Conservation (phyloP, 495 filamentous ascomycete species). For the Bacidia rubella region DNA sequence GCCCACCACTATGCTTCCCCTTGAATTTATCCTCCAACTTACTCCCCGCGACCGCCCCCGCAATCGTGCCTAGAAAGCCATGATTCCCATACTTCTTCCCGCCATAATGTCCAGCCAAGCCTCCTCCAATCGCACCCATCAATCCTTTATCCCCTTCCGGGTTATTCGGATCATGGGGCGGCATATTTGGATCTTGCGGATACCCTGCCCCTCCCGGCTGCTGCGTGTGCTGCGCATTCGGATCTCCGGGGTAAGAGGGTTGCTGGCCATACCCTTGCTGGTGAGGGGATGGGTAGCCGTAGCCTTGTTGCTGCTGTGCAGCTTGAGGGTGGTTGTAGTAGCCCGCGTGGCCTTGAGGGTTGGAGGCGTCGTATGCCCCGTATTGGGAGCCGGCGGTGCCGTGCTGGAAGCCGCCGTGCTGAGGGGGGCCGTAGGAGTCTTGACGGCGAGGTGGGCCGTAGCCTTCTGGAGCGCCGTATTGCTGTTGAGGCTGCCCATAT, state of each 20-base stretch:
- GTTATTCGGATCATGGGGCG: slow-evolving; percentile 17
- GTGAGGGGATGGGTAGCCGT: slow-evolving; percentile 1
- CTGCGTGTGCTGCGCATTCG: slow-evolving; percentile 11
- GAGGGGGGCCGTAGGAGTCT: slow-evolving; percentile 33
- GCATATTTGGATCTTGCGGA: slow-evolving; percentile 6
- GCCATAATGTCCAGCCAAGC: slow-evolving; percentile 34
- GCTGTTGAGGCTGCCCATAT: slow-evolving; percentile 18
- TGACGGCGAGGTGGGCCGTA: slow-evolving; percentile 27
- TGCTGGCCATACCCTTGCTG: slow-evolving; percentile 12
- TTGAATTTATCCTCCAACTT: slow-evolving; percentile 31
- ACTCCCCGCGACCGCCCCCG: slow-evolving; percentile 36
- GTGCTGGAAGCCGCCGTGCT: slow-evolving; percentile 34
- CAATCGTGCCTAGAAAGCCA: slow-evolving; percentile 34
- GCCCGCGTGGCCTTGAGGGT: slow-evolving; percentile 21
- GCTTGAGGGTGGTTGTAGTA: slow-evolving; percentile 21
- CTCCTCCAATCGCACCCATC: slow-evolving; percentile 30
- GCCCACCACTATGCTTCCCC: slow-evolving; percentile 12
- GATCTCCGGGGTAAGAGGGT: slow-evolving; percentile 14
- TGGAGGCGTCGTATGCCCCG: slow-evolving; percentile 22
- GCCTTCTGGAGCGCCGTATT: slow-evolving; percentile 19
- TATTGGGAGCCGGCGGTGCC: slow-evolving; percentile 25
- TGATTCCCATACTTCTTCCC: slow-evolving; percentile 30
- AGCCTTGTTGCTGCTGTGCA: slow-evolving; percentile 8
- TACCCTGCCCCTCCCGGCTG: slow-evolving; percentile 7
- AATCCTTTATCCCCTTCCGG: slow-evolving; percentile 31